Evolutionary conservation across 805 yeast species (phyloP).

Genomic region (Candida ponderosae): DNA sequence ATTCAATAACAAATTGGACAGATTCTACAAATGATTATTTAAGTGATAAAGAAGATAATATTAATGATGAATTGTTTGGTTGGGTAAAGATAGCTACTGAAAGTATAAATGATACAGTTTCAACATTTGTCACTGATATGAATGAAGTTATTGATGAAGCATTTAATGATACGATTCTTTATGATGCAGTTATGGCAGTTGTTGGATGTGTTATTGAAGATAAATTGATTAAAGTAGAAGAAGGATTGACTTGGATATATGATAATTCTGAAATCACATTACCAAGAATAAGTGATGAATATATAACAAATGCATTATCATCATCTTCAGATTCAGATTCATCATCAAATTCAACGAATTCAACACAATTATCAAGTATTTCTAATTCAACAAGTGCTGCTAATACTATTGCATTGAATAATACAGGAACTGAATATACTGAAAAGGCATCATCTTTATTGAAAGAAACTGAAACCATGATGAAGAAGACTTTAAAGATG

Average conservation of each 20-base stretch:
- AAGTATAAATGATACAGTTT: conserved; percentile 53
- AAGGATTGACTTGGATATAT: conserved; percentile 76
- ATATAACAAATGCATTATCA: conserved; percentile 16
- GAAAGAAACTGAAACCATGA: conserved; percentile 15
- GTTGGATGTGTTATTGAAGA: conserved; percentile 76
- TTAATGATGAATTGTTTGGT: conserved; percentile 63
- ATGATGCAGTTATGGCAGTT: conserved; percentile 53
- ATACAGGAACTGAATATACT: conserved; percentile 3
- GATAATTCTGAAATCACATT: conserved; percentile 49
- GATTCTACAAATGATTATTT: conserved; percentile 49
- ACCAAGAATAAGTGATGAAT: conserved; percentile 39
- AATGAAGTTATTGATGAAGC: conserved; percentile 48
- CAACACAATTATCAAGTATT: background rate
- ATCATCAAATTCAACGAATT: background rate
- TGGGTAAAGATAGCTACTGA: conserved; percentile 52
- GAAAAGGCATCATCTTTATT: conserved; percentile 1
- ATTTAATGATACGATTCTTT: conserved; percentile 64
- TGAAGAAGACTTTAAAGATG: conserved; percentile 17
- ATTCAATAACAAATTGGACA: conserved; percentile 40
- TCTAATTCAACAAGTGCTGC: conserved; percentile 3
- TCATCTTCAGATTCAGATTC: background rate
- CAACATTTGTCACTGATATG: conserved; percentile 48
- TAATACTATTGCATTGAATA: conserved; percentile 3
- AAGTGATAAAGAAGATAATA: conserved; percentile 32
- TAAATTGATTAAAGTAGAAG: conserved; percentile 56